Evolutionary conservation across 352 stramenopile species (phyloP), one percentile per base, ranked within the genome.

Genomic region (Elongisporangium undulatum): DNA sequence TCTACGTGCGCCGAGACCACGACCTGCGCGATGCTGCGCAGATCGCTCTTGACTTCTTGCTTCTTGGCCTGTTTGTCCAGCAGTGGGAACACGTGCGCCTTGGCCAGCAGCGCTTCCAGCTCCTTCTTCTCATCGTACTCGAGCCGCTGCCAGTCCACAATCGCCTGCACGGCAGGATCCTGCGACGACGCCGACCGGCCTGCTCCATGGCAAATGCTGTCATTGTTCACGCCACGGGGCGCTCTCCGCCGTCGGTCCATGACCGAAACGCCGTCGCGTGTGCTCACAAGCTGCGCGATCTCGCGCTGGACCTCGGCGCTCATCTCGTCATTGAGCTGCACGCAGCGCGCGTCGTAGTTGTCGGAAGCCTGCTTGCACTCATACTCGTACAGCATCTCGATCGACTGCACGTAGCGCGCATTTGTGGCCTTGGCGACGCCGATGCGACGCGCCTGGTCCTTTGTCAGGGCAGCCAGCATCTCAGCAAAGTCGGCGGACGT

Each of bases 191-290:
- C 68, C 2, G 61, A 56, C 20, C 49, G 60, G 60, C 51, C 66
- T 51, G 64, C 55, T 59, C 26, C 59, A 56, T 39, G 45, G 39
- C 39, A 48, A 17, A 62, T 62, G 52, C 16, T 64, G n/a, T 69
- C 62, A 49, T 71, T 68, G 39, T 59, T 62, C 24, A 70, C 61
- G 4, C 63, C 64, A 48, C 70, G 64, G 5, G 29, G 67, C 21
- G 58, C 66, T 22, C 67, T 51, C 5, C 80, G 75, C 8, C 80
- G 74, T 21, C 80, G 72, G 68, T 80, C 83, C 61, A 79, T 88
- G 23, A 90, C 77, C 15, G 77, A 85, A 23, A 90, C 80, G 19
- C 75, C 80, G 34, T 87, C 77, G 51, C 83, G 79, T 23, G 80
- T 71, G 24, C 71, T 82, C 59, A 79, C 63, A 4, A 90, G 67